Evolutionary conservation across 106 monocot genomes (phyloP).

Genomic region (Amphibolis antarctica): DNA sequence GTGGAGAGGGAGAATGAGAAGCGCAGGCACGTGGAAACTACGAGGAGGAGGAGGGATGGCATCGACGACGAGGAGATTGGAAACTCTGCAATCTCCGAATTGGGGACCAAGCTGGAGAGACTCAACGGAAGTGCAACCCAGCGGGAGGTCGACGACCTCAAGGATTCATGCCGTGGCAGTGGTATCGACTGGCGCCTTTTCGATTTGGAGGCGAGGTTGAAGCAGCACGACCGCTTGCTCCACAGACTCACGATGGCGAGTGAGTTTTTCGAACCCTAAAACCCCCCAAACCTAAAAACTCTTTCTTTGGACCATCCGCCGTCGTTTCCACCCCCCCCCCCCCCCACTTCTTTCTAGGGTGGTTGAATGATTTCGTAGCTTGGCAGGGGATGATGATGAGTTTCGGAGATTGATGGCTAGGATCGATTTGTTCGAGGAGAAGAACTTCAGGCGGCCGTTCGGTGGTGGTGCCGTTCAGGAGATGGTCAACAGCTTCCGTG

Average conservation of each 20-base stretch:
- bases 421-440: constrained; percentile 4
- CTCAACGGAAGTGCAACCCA: background rate
- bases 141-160: background rate
- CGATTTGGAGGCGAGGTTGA: background rate
- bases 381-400: background rate
- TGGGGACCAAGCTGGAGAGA: background rate
- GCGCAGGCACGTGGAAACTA: background rate
- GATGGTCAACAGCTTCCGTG: constrained; percentile 1
- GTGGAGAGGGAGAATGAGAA: background rate
- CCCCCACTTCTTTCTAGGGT: too few species aligned
- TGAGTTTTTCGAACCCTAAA: background rate
- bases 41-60: background rate
- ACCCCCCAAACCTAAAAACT: background rate
- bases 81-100: background rate
- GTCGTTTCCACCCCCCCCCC: too few species aligned
- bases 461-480: background rate
- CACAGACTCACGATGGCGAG: background rate
- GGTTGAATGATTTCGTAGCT: background rate
- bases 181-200: background rate
- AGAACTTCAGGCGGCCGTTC: background rate
- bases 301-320: background rate
- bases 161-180: background rate
- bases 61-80: background rate
- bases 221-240: background rate
- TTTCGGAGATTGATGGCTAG: background rate